phyloP scores from a whole-genome alignment of 169 alveolate genomes.

The Plasmodium cynomolgi region DNA sequence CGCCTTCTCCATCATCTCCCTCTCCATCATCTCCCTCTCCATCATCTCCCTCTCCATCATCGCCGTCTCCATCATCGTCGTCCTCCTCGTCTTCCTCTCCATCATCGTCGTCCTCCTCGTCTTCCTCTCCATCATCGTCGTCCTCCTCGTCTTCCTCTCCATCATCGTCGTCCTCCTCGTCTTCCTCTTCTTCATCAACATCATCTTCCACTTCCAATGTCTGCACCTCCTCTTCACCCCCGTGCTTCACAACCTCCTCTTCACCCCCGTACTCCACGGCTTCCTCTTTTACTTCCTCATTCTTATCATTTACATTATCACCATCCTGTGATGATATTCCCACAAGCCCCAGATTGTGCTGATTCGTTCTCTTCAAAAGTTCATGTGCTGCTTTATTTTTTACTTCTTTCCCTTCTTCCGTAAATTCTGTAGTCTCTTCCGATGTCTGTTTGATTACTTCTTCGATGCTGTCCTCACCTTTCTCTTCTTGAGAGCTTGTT shows the following conservation, averaged over 20 bases:
- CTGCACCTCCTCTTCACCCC: neutral
- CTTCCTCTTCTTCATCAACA: neutral
- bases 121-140: neutral
- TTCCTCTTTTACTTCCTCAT: slow-evolving; percentile 12
- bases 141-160: no score
- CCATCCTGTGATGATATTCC: neutral
- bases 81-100: neutral
- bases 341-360: neutral
- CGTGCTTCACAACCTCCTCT: neutral
- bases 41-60: neutral
- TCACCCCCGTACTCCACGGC: neutral
- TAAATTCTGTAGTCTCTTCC: neutral
- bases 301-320: neutral
- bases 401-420: neutral
- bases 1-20: neutral
- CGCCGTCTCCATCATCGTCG: neutral
- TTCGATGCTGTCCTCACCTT: neutral
- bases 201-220: neutral
- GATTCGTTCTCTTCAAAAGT: neutral
- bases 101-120: neutral
- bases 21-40: neutral
- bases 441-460: neutral
- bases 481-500: neutral
- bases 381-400: neutral
- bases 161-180: neutral